phyloP scores from a whole-genome alignment of 148 eudicot genomes.

The Suaeda aralocaspica region DNA sequence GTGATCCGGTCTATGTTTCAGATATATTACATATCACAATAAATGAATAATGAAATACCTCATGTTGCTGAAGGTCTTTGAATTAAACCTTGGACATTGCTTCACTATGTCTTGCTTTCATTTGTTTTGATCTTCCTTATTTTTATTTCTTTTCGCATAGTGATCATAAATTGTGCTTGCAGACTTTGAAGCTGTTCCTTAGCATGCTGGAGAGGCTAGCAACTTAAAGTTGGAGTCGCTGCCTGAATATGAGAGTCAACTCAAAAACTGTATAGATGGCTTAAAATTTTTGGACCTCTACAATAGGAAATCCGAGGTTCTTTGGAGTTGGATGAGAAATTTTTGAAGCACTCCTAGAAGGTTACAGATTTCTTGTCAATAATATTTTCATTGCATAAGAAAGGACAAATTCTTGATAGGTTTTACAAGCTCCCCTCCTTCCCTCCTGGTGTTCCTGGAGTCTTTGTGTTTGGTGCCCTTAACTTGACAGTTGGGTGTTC shows the following conservation, averaged over 20 bases:
- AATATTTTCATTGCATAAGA: neutral
- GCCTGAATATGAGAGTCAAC: neutral
- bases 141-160: neutral
- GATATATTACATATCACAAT: no score
- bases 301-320: conserved; percentile 4
- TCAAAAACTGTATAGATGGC: neutral
- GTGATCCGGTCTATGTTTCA: no score
- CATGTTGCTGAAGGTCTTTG: no score
- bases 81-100: no score
- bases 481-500: no score
- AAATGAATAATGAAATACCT: no score
- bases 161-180: neutral
- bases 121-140: no score
- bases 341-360: neutral
- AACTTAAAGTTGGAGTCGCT: no score
- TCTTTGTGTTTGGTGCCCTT: no score
- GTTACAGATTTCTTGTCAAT: neutral
- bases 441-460: no score
- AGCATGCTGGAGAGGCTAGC: neutral
- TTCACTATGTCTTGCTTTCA: no score
- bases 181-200: conserved; percentile 5
- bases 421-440: no score
- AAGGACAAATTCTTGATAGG: neutral
- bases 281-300: neutral
- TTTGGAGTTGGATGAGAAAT: neutral